Base-by-base conservation (phyloP, 1,284 basidiomycete genomes). In the Fistulinella cinereoalba region DNA sequence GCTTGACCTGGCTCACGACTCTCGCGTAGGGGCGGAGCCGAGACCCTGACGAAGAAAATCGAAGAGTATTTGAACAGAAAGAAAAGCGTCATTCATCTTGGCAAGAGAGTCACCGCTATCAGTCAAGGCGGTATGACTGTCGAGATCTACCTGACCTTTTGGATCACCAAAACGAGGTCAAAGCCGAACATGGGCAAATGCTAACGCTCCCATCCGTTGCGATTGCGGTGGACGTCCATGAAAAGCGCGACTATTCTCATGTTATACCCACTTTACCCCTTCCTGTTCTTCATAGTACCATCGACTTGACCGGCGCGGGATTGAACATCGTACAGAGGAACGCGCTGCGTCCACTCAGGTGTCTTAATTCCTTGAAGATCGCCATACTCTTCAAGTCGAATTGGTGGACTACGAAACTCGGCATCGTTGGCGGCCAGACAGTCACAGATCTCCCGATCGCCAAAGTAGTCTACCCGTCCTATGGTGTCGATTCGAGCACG, bases 381-480 rank as follows among this genome's bases (percentile, higher is more conserved):
- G 69, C 56, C 8, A 39, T 71, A 29, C 60, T 61, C 12, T 71
- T 71, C 52, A 62, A 54, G 41, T 56, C 56, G 4, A 57, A 62
- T 15, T 71, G 67, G 58, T 71, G 70, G 68, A 61, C 66, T 37
- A 48, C 51, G n/a, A 46, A 48, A 22, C 25, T 49, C 3, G 31
- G 52, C 7, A 56, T 56, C 10, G 13, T 53, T 1, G 68, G 68
- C 15, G 68, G 68, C 0, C 64, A 68, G 46, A 59, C 65, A 18
- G 52, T 51, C 11, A 71, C 67, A 2, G 67, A 71, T 48, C 59
- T 68, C 8, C 64, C 64, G 1, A 60, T 68, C 23, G 57, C 62
- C 6, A 56, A 48, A 38, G 53, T 70, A 18, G 57, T 71, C 15
- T 72, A 68, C 44, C 69, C 69, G 0, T 71, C 68, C 2, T 49